These are phyloP conservation scores for Torrubiellomyces zombiae DNA, from an alignment of 2,329 filamentous ascomycete species.

Conservation along the genomic window DNA sequence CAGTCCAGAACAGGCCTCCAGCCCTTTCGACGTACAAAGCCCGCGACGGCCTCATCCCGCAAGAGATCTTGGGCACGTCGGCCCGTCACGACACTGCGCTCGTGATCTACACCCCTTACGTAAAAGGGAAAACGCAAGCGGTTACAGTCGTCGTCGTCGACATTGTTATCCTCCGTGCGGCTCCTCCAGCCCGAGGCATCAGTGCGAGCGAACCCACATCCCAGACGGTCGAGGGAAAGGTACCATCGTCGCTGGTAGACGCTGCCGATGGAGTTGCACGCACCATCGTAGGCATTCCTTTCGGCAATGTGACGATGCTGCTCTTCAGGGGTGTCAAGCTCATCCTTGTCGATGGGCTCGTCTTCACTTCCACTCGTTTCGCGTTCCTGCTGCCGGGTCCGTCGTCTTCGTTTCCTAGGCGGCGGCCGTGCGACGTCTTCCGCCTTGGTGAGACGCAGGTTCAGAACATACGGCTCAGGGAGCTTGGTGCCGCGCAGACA, in stretches of 20 bases:
- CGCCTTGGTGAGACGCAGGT: conserved; percentile 32
- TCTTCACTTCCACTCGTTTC: conserved; percentile 11
- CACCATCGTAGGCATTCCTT: conserved; percentile 48
- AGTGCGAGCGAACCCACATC: conserved; percentile 46
- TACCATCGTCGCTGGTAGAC: conserved; percentile 54
- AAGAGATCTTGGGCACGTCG: conserved; percentile 42
- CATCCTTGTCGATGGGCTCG: conserved; percentile 7
- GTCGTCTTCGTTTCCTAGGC: background rate
- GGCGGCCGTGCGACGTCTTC: conserved; percentile 19
- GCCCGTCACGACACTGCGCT: conserved; percentile 52
- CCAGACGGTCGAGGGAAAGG: conserved; percentile 40
- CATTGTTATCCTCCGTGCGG: background rate
- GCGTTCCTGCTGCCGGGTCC: conserved; percentile 1
- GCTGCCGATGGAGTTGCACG: conserved; percentile 47
- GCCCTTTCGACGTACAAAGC: conserved; percentile 39
- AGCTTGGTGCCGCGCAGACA: conserved; percentile 36
- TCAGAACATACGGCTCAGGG: conserved; percentile 34
- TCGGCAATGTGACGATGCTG: conserved; percentile 8
- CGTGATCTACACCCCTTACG: conserved; percentile 40
- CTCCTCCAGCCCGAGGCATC: too few relatives aligned
- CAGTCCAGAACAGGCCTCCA: conserved; percentile 34
- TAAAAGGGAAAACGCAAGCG: conserved; percentile 39
- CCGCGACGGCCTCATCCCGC: conserved; percentile 39
- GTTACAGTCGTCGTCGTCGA: background rate
- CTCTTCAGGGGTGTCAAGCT: conserved; percentile 1